These are phyloP conservation scores for Eucalyptus sp. DNA, from an alignment of 345 rosid species.

Conservation along the genomic window DNA sequence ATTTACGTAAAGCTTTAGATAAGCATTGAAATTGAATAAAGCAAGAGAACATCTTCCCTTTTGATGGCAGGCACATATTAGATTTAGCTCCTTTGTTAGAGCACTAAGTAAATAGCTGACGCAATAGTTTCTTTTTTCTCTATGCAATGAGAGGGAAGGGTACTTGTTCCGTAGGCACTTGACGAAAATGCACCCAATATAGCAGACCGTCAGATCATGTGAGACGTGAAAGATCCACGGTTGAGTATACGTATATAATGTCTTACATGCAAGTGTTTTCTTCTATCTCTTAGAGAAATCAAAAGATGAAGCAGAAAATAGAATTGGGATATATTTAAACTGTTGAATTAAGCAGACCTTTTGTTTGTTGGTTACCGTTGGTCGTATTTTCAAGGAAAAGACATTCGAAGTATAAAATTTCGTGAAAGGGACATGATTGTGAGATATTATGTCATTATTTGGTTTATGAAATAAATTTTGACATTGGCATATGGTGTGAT, in stretches of 20 bases:
- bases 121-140: not conserved
- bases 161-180: not conserved
- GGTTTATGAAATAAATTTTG: not conserved
- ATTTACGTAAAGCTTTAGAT: not conserved
- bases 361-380: not conserved
- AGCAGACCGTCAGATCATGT: not conserved
- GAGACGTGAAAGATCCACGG: not conserved
- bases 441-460: not conserved
- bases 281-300: not conserved
- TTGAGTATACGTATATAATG: not conserved
- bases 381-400: not conserved
- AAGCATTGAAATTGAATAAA: not conserved
- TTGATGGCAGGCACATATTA: not conserved
- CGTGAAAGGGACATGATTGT: not conserved
- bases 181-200: not conserved
- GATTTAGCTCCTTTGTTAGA: not conserved
- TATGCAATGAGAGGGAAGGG: not conserved
- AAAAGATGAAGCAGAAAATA: not conserved
- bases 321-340: not conserved
- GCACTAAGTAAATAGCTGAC: not conserved
- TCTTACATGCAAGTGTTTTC: not conserved
- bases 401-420: not conserved
- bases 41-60: not conserved
- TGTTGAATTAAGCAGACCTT: not conserved
- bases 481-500: not conserved